Evolutionary conservation across 352 stramenopile species (phyloP).

Genomic region (Phytophthora palmivora): DNA sequence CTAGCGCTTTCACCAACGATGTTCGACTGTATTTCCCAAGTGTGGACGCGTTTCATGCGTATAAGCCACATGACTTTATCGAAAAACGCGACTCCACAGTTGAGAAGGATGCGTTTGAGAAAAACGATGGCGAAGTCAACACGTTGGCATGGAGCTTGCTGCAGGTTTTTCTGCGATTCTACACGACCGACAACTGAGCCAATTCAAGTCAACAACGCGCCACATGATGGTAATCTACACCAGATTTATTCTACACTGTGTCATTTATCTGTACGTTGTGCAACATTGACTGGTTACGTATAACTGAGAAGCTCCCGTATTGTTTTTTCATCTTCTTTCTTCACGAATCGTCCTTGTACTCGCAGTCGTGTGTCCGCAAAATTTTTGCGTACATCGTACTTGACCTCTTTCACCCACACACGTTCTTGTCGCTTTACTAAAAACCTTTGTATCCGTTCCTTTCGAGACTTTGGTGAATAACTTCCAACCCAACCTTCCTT

Average conservation of each 20-base stretch:
- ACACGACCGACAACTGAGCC: slow-evolving; percentile 28
- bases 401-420: slow-evolving; percentile 93
- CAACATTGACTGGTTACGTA: slow-evolving; percentile 38
- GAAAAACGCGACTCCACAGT: slow-evolving; percentile 20
- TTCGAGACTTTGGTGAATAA: slow-evolving; percentile 93
- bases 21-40: slow-evolving; percentile 48
- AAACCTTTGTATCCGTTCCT: slow-evolving; percentile 93
- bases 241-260: slow-evolving; percentile 10
- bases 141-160: slow-evolving; percentile 43
- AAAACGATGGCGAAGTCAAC: slow-evolving; percentile 40
- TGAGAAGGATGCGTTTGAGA: slow-evolving; percentile 28
- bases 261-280: slow-evolving; percentile 4
- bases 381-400: slow-evolving; percentile 98
- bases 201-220: background rate
- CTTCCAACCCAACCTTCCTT: slow-evolving; percentile 83
- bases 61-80: slow-evolving; percentile 42
- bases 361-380: slow-evolving; percentile 94
- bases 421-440: slow-evolving; percentile 93
- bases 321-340: slow-evolving; percentile 94
- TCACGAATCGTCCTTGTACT: slow-evolving; percentile 97
- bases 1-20: slow-evolving; percentile 60
- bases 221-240: slow-evolving; percentile 24
- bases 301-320: slow-evolving; percentile 76
- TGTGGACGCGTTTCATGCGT: slow-evolving; percentile 45
- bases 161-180: slow-evolving; percentile 39